These are phyloP conservation scores for Fragaria vesca DNA, from an alignment of 306 rosid species.

Conservation along the genomic window DNA sequence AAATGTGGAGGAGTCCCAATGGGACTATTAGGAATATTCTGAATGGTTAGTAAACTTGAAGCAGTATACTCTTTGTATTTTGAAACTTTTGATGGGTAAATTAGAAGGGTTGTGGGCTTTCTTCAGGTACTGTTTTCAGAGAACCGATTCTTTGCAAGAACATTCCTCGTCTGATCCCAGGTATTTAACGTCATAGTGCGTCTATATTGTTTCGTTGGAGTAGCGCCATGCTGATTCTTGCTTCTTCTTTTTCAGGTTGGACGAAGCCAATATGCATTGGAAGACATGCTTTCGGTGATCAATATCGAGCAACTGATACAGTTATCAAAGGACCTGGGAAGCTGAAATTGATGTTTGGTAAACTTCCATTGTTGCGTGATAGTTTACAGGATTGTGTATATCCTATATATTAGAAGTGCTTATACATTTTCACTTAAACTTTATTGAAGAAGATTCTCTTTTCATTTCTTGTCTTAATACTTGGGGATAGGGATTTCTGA, in stretches of 20 bases:
- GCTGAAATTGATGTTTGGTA: constrained; percentile 89
- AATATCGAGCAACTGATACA: constrained; percentile 88
- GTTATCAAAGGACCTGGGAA: constrained; percentile 90
- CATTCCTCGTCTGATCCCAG: constrained; percentile 94
- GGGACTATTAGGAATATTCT: constrained; percentile 96
- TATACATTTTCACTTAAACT: not conserved
- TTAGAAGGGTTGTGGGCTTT: constrained; percentile 3
- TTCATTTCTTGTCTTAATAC: not conserved
- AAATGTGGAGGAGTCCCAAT: constrained; percentile 99
- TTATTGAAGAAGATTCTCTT: not conserved
- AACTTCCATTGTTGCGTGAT: constrained; percentile 17
- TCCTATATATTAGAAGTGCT: not conserved
- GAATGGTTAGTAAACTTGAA: constrained; percentile 57
- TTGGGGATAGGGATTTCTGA: constrained; percentile 9
- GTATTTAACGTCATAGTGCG: constrained; percentile 37
- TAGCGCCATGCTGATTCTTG: constrained; percentile 19
- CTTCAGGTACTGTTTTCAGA: constrained; percentile 94
- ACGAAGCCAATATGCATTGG: constrained; percentile 92
- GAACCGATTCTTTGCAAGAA: constrained; percentile 98
- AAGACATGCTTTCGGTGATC: constrained; percentile 99
- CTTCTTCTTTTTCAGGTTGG: constrained; percentile 60
- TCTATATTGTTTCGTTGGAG: constrained; percentile 1
- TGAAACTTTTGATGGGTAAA: not conserved
- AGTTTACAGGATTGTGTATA: not conserved
- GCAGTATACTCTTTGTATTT: constrained; percentile 1